Evolutionary conservation across 805 yeast species (phyloP).

Genomic region (Wickerhamomyces chaumierensis): DNA sequence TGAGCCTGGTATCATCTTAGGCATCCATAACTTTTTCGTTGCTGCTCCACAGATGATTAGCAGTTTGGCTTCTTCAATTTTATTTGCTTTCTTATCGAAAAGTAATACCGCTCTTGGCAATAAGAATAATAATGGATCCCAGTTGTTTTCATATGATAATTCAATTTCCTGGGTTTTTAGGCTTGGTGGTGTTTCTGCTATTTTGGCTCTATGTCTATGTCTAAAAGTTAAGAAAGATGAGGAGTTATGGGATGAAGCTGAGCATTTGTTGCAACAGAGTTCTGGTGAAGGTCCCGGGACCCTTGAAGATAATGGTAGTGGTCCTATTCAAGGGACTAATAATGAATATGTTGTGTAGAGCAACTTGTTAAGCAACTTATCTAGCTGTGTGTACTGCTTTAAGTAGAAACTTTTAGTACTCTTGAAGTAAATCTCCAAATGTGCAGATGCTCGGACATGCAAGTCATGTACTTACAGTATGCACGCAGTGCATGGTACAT

Average conservation of each 20-base stretch:
- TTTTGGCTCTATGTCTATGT: slow-evolving; percentile 34
- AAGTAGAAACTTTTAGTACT: too few species aligned
- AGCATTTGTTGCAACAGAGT: not conserved
- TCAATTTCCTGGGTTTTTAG: slow-evolving; percentile 48
- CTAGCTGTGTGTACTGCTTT: too few species aligned
- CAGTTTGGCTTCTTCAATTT: slow-evolving; percentile 34
- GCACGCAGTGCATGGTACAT: too few species aligned
- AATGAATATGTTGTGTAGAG: too few species aligned
- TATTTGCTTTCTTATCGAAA: slow-evolving; percentile 29
- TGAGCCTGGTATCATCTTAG: slow-evolving; percentile 45
- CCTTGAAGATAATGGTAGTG: too few species aligned
- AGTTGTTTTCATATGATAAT: slow-evolving; percentile 23
- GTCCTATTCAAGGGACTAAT: too few species aligned
- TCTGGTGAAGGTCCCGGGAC: too few species aligned
- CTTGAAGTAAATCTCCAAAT: too few species aligned
- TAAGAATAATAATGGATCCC: slow-evolving; percentile 4
- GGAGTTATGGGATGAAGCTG: slow-evolving; percentile 23
- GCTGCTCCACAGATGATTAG: slow-evolving; percentile 47
- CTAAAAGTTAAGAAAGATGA: slow-evolving; percentile 30
- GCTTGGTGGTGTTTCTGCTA: slow-evolving; percentile 39
- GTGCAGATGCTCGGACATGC: too few species aligned
- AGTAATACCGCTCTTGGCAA: slow-evolving; percentile 14
- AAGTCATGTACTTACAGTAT: too few species aligned
- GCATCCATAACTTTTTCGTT: slow-evolving; percentile 47
- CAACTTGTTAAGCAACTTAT: too few species aligned